Evolutionary conservation across 805 yeast genomes (phyloP), one percentile per base, ranked within the genome.

Genomic region (Metschnikowia lunata): DNA sequence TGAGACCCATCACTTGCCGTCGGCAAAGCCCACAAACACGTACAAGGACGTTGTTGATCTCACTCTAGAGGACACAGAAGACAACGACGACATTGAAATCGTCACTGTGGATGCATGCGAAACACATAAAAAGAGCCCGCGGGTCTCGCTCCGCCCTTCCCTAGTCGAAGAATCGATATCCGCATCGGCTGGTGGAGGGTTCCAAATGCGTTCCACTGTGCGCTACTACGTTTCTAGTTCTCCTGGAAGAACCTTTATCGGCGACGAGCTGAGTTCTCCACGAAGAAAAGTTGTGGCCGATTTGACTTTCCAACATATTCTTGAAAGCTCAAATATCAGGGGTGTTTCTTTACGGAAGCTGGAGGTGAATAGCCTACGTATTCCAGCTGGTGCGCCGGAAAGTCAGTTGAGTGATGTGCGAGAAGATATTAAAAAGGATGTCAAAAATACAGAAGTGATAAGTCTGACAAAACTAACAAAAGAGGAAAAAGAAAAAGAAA

Each of bases 1-100:
- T 0, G 54, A 57, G 2, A 72, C 69, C 29, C 67, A 67, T n/a
- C 84, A 78, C 4, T 54, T 77, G 36, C 35, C 39, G 14, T 8
- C 9, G 9, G 8, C 9, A 2, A 12, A 2, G 15, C 33, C 41
- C 32, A 7, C 32, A 13, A 29, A 29, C 11, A 29, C 6, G 11
- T 37, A 42, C 26, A 49, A 34, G 11, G 50, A 53, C 10, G 44
- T 53, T 7, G 40, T 53, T 12, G 57, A 53, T 30, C 46, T 53
- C 31, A 51, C 57, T 14, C 14, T 15, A n/a, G 55, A 42, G 23
- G 48, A 39, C 13, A 30, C 36, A 6, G 51, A 44, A 6, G 46
- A 46, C 9, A 52, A 47, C 3, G 60, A 55, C 26, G 50, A 41
- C 15, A 47, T 49, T 13, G 55, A 51, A 37, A 42, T 51, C 7